Percentiles rank a stretch among this genome's conserved stretches.
Conservation (phyloP, 2,329 filamentous ascomycete genomes). For the Botryosphaeria dothidea region DNA sequence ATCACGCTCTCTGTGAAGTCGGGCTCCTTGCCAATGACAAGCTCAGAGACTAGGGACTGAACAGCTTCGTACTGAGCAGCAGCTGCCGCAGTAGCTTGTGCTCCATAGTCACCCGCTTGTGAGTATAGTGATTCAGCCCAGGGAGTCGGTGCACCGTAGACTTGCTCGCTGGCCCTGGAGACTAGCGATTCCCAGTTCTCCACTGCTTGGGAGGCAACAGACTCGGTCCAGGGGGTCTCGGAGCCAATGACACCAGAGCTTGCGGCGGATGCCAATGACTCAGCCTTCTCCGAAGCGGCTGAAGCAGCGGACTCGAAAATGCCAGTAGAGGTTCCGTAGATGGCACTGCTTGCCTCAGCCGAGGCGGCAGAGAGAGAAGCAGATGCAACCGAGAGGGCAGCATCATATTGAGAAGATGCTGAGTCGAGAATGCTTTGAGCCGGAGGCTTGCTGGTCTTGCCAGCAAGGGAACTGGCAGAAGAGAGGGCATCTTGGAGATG, state of each 20-base stretch:
- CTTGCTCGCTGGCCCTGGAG: constrained; percentile 64
- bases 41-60: constrained; percentile 71
- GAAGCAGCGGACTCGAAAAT: constrained; percentile 39
- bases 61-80: constrained; percentile 69
- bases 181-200: constrained; percentile 66
- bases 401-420: constrained; percentile 47
- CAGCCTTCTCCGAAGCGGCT: constrained; percentile 54
- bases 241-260: constrained; percentile 24
- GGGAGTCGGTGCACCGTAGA: constrained; percentile 67
- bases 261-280: constrained; percentile 28
- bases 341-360: constrained; percentile 43
- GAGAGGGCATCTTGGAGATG: constrained; percentile 32
- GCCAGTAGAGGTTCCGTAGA: constrained; percentile 46
- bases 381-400: constrained; percentile 47
- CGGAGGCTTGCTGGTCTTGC: constrained; percentile 35
- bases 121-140: constrained; percentile 49
- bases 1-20: constrained; percentile 81
- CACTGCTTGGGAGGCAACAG: constrained; percentile 50
- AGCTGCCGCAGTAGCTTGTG: constrained; percentile 63
- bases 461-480: constrained; percentile 42
- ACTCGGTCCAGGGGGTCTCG: constrained; percentile 22
- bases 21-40: constrained; percentile 75
- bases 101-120: constrained; percentile 59
- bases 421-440: constrained; percentile 42
- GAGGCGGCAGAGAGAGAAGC: constrained; percentile 41